phyloP scores from a whole-genome alignment of 148 eudicot genomes.

The Tetragonia tetragonoides region DNA sequence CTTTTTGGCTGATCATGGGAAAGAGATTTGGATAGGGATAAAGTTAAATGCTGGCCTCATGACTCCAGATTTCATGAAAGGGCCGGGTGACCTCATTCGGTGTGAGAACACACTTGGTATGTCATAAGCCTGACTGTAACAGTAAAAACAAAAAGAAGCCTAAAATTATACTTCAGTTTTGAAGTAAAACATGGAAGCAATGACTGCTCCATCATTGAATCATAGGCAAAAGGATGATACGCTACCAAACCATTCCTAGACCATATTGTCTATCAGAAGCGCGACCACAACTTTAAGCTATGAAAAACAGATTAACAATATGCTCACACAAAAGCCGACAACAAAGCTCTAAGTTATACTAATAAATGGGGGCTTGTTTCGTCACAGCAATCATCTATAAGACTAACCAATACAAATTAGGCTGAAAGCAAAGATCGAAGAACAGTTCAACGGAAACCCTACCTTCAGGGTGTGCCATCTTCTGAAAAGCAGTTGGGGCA shows the following conservation, averaged over 20 bases:
- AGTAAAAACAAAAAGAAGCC: neutral
- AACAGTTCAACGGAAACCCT: neutral
- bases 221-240: neutral
- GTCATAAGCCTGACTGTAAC: too few relatives aligned
- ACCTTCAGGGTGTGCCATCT: conserved; percentile 99
- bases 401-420: neutral
- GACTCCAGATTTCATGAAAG: neutral
- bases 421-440: neutral
- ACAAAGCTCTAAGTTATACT: neutral
- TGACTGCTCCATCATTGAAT: neutral
- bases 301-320: neutral
- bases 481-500: conserved; percentile 95
- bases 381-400: neutral
- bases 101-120: too few relatives aligned
- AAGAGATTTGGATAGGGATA: neutral
- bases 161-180: neutral
- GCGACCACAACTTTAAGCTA: neutral
- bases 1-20: neutral
- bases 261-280: neutral
- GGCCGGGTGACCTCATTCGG: neutral
- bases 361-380: neutral
- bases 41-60: neutral
- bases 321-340: neutral
- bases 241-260: neutral
- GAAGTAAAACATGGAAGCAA: neutral